Base-by-base conservation (phyloP, 176 grass and related monocot species). In the Carex pumila region DNA sequence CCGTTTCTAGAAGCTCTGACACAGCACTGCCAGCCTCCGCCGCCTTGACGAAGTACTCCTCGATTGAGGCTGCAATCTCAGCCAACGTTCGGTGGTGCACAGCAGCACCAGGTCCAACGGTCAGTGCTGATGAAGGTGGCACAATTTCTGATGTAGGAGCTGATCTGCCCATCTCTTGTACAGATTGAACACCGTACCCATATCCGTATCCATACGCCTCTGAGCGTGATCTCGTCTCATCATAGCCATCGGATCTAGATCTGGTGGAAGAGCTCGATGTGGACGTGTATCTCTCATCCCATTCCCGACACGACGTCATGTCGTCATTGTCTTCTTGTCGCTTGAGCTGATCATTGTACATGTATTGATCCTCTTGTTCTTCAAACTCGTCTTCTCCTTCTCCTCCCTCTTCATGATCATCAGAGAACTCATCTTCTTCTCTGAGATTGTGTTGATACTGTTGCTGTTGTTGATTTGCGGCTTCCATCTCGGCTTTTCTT, bases 41-140 rank as follows among this genome's bases (percentile, higher is more conserved):
- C 0, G 91, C 96, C 84, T 93, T 95, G 31, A 93, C 54, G 43
- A 99, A 99, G 89, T 89, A 94, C 83, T 95, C 93, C 90, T 99
- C 89, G 18, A 99, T 92, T 67, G 93, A 88, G 0, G 89, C 89
- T n/a, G 90, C 88, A 39, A 99, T 99, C 87, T 99, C 96, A 0
- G 87, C 78, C 49, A 99, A 88, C 2, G 91, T 92, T 68, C 88
- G 89, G 84, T 99, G 96, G 67, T 91, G 91, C 80, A 99, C 90
- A 64, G 91, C 91, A 76, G 93, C 85, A 17, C 89, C 67, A 80
- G 94, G 88, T 88, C 93, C 91, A 4, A 83, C 47, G 1, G 81
- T 87, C 57, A 89, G 85, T 79, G 88, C 86, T 0, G 91, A 87
- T 61, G 75, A 83, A 14, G 83, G 87, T 49, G 76, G 84, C 25